phyloP scores from a whole-genome alignment of 2,329 filamentous ascomycete genomes.

The Arthrobotrys conoides region DNA sequence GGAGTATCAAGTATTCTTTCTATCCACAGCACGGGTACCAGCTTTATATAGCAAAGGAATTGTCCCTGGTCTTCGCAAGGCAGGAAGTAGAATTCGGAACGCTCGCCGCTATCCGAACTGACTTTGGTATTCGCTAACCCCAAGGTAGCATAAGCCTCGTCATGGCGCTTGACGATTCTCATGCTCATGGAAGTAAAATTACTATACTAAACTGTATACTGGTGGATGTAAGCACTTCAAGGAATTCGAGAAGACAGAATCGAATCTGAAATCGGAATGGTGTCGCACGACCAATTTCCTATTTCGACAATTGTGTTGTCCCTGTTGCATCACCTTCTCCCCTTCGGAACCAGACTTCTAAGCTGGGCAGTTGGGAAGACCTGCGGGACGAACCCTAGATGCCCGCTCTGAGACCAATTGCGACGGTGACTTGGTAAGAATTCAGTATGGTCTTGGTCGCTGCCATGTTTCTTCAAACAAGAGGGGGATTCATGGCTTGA shows the following conservation, averaged over 20 bases:
- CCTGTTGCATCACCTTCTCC: slow-evolving; percentile 20
- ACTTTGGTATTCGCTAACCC: neutral
- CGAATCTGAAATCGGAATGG: slow-evolving; percentile 9
- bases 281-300: slow-evolving; percentile 21
- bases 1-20: neutral
- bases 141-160: neutral
- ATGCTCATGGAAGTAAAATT: neutral
- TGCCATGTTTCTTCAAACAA: neutral
- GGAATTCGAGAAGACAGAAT: neutral
- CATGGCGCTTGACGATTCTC: neutral
- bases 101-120: neutral
- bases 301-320: slow-evolving; percentile 8
- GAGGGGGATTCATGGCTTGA: neutral
- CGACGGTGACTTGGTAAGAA: slow-evolving; percentile 20
- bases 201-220: neutral
- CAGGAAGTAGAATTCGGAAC: neutral
- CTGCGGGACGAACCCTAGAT: slow-evolving; percentile 5
- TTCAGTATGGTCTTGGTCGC: neutral
- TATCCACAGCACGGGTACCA: neutral
- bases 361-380: neutral
- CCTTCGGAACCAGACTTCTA: neutral
- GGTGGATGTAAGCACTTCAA: slow-evolving; percentile 1
- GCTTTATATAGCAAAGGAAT: slow-evolving; percentile 3
- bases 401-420: neutral
- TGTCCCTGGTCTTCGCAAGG: neutral